These are phyloP conservation scores for Solanum ahanhuiri DNA, from an alignment of 257 asterid genomes.

Conservation along the genomic window DNA sequence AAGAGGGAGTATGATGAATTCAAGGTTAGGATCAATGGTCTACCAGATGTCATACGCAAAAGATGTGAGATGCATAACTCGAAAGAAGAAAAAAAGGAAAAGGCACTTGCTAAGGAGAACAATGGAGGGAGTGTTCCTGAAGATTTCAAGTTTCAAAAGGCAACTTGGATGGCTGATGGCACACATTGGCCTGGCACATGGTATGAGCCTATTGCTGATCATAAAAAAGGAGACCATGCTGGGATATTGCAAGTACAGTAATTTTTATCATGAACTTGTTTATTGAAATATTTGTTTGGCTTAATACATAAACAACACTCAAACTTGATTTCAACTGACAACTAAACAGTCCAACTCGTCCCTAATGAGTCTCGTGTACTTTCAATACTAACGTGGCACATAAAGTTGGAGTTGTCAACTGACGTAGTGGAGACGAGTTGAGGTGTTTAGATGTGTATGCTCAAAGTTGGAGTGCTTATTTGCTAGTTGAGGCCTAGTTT, in stretches of 20 bases:
- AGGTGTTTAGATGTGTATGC: not conserved
- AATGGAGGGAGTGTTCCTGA: constrained; percentile 39
- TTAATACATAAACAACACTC: not conserved
- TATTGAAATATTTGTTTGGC: not conserved
- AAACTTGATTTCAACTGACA: not conserved
- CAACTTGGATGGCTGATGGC: constrained; percentile 99
- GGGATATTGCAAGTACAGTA: constrained; percentile 74
- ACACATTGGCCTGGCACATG: constrained; percentile 99
- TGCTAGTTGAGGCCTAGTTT: not conserved
- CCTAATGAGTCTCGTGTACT: not conserved
- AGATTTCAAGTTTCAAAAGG: constrained; percentile 29
- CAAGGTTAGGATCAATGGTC: constrained; percentile 86
- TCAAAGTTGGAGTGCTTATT: not conserved
- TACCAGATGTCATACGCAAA: constrained; percentile 63
- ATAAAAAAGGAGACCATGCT: constrained; percentile 81
- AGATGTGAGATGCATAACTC: constrained; percentile 63
- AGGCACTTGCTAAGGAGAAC: constrained; percentile 30
- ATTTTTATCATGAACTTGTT: not conserved
- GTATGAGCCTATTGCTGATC: constrained; percentile 52
- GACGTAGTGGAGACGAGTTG: not conserved
- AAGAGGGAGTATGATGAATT: constrained; percentile 95
- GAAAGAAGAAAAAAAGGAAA: constrained; percentile 43
- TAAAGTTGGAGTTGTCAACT: not conserved
- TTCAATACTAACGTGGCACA: not conserved
- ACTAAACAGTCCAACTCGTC: not conserved